A percentile compares a stretch with the other conserved stretches of the same genome.
phyloP scores from a whole-genome alignment of 2,329 filamentous ascomycete genomes.

The Beauveria sp. region DNA sequence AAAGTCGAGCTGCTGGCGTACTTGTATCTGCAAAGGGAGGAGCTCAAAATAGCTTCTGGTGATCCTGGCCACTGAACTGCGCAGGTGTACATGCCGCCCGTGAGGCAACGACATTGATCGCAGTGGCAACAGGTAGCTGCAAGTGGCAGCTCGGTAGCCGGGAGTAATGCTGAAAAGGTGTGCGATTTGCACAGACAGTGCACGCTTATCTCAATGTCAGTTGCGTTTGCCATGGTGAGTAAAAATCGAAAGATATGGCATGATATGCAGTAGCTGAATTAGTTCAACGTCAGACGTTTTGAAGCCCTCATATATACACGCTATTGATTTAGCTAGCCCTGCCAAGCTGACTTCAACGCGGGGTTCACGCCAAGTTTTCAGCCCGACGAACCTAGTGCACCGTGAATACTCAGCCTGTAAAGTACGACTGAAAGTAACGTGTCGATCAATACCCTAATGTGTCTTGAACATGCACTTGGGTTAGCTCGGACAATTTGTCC shows the following conservation, averaged over 20 bases:
- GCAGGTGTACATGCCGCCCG: slow-evolving; percentile 35
- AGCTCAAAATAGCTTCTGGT: slow-evolving; percentile 17
- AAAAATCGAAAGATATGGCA: neutral
- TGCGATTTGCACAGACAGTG: slow-evolving; percentile 38
- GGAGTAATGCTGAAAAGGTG: slow-evolving; percentile 28
- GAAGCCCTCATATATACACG: neutral
- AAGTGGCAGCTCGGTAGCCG: slow-evolving; percentile 32
- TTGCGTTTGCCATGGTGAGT: neutral
- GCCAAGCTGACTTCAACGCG: neutral
- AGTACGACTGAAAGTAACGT: neutral
- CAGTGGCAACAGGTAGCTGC: slow-evolving; percentile 38
- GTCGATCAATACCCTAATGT: neutral
- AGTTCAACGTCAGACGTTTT: neutral
- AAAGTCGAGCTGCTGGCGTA: slow-evolving; percentile 26
- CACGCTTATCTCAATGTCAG: neutral
- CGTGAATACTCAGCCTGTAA: neutral
- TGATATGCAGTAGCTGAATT: neutral
- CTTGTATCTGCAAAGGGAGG: slow-evolving; percentile 26
- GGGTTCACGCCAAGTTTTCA: slow-evolving; percentile 1
- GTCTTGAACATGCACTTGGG: neutral
- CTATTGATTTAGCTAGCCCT: neutral
- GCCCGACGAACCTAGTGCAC: neutral
- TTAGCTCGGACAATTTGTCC: neutral
- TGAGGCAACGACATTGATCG: slow-evolving; percentile 37
- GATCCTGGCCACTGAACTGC: slow-evolving; percentile 30